A percentile compares a stretch with the other conserved stretches of the same genome.
Conservation (phyloP, 2,329 filamentous ascomycete species). For the Zasmidium cellare region DNA sequence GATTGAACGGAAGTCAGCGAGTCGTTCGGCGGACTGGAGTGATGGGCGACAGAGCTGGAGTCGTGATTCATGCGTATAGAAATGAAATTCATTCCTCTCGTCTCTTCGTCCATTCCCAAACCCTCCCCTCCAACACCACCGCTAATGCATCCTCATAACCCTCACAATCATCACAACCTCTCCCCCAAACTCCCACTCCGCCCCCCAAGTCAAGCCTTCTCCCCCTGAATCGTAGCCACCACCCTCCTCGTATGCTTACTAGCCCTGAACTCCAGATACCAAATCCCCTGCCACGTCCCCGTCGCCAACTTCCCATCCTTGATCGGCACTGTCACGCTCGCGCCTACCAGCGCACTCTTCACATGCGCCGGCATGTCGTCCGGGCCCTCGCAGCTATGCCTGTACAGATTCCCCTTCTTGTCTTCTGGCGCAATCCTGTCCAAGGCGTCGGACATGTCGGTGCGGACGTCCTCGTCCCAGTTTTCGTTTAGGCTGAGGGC, state of each 20-base stretch:
- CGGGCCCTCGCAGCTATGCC: constrained; percentile 79
- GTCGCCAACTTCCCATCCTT: constrained; percentile 74
- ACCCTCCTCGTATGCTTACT: constrained; percentile 76
- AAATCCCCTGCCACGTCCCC: constrained; percentile 84
- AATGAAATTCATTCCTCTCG: too few relatives aligned
- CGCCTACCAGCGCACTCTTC: constrained; percentile 85
- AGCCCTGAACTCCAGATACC: constrained; percentile 87
- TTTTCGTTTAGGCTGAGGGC: constrained; percentile 94
- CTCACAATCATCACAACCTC: neutral
- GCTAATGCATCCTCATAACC: neutral
- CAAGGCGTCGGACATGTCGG: constrained; percentile 86
- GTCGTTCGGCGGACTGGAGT: too few relatives aligned
- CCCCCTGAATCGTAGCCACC: constrained; percentile 91
- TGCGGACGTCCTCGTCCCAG: constrained; percentile 78
- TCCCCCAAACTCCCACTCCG: neutral
- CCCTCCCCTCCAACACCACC: neutral
- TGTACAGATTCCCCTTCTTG: constrained; percentile 65
- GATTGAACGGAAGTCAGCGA: too few relatives aligned
- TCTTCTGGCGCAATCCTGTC: constrained; percentile 88
- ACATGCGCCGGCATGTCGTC: constrained; percentile 99
- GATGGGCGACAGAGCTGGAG: too few relatives aligned
- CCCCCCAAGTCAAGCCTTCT: constrained; percentile 50
- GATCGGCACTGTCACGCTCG: constrained; percentile 88
- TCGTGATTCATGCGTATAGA: too few relatives aligned
- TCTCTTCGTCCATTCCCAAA: too few relatives aligned